Base-by-base conservation (phyloP, 1,284 basidiomycete genomes). In the Ganoderma boninense region DNA sequence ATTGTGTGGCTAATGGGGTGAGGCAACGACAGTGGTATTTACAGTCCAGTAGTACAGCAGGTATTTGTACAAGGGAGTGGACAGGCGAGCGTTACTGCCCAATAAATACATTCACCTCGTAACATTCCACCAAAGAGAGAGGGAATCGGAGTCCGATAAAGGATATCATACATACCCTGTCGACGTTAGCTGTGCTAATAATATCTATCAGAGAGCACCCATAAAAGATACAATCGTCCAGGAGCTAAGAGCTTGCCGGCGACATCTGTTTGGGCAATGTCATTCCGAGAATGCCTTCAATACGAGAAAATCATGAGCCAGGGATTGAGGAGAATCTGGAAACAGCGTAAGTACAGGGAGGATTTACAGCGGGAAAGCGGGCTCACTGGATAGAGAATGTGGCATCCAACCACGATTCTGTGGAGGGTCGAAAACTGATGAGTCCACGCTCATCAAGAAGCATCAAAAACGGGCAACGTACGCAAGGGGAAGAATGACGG, bases 241-340 rank as follows among this genome's bases (percentile, higher is more conserved):
- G 23, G 49, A 29, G 4, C 23, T 7, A 11, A 40, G 38, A 11
- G 11, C 38, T 40, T 40, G 38, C 38, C 0, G 2, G 38, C 7
- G 8, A 40, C 7, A 40, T 40, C 38, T 40, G 0, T 2, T 40
- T 40, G 2, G 8, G 38, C 7, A 40, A 40, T 5, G 38, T 40
- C 38, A 40, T 40, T 40, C 11, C 1, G 38, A 40, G 38, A 0
- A 8, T 10, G 38, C 38, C 5, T 8, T 77, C 66, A 92, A 73
- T 89, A 91, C 0, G 87, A 88, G 80, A 92, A 92, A 66, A 91
- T 89, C 89, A 92, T 90, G 64, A 92, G 80, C 89, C 89, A 92
- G 0, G 92, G 92, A 74, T 94, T 94, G 70, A 94, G 86, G 66
- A 93, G 87, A 71, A 94, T 91, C 88, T 91, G 69, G n/a, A 67